Evolutionary conservation across 73 alveolate species (phyloP), one percentile per base, ranked within the genome.

Genomic region (Paramecium sexaurelia): DNA sequence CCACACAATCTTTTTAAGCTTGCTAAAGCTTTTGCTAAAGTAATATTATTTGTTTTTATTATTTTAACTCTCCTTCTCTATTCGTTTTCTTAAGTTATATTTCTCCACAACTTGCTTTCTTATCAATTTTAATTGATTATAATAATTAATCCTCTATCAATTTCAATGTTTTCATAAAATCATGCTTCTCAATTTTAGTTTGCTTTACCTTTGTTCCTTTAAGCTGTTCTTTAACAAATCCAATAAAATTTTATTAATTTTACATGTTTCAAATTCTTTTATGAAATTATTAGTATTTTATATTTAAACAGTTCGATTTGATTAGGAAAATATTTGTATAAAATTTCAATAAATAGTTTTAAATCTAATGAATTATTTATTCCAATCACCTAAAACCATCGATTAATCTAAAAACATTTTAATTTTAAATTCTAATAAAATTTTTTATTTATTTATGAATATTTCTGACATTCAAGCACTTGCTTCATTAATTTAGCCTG

Each of bases 141-240:
- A 61, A 61, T 19, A 61, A 29, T 20, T 61, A 61, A 61, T 61
- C 83, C 6, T 61, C 83, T 61, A 61, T 61, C 39, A 61, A 11
- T 26, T 61, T 61, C 11, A 61, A 32, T 10, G 83, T 61, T 61
- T 61, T 61, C 83, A 61, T 61, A 61, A 61, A 61, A 61, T 61
- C 83, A 10, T 61, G 83, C n/a, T 32, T 61, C 26, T 61, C 83
- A 61, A 61, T 61, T 61, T 61, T 61, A 29, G 47, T 32, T 29
- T 29, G 47, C n/a, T 61, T 61, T 11, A 26, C 83, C 26, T 61
- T 61, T 6, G 7, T 45, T 61, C 83, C 83, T 61, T 61, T 61
- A 0, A 61, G 26, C 9, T 61, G 11, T 26, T 26, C 43, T 24
- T 61, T 61, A 26, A 61, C 83, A 61, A 61, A 61, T 4, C 43